These are phyloP conservation scores for Carnegiea gigantea DNA, from an alignment of 179 eudicot genomes.

Conservation along the genomic window DNA sequence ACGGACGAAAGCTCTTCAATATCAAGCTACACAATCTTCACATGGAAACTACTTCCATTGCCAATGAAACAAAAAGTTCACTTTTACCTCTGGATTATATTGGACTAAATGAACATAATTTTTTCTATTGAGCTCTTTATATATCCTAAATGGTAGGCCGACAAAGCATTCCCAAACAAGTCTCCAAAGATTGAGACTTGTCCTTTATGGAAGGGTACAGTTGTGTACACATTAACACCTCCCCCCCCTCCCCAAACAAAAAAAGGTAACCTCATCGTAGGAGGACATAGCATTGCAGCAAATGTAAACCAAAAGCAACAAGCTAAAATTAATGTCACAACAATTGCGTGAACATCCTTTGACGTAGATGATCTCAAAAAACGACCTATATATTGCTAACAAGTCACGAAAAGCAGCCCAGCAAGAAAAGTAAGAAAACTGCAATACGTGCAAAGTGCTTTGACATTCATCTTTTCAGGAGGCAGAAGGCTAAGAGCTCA, in stretches of 20 bases:
- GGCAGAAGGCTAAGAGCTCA: neutral
- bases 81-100: neutral
- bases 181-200: too few relatives aligned
- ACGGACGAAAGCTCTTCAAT: neutral
- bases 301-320: neutral
- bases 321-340: neutral
- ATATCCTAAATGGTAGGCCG: neutral
- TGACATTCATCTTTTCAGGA: neutral
- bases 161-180: neutral
- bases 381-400: neutral
- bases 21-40: neutral
- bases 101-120: neutral
- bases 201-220: neutral
- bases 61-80: neutral
- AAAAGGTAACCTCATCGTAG: neutral
- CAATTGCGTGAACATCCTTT: neutral
- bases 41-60: neutral
- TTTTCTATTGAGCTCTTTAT: neutral
- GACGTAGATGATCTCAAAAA: neutral
- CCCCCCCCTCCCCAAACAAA: neutral
- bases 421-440: neutral
- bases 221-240: neutral
- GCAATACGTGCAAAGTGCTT: neutral
- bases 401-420: neutral
- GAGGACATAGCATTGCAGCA: neutral